Base-by-base conservation (phyloP, 1,139 yeast genomes). In the Meyerozyma smithsonii region DNA sequence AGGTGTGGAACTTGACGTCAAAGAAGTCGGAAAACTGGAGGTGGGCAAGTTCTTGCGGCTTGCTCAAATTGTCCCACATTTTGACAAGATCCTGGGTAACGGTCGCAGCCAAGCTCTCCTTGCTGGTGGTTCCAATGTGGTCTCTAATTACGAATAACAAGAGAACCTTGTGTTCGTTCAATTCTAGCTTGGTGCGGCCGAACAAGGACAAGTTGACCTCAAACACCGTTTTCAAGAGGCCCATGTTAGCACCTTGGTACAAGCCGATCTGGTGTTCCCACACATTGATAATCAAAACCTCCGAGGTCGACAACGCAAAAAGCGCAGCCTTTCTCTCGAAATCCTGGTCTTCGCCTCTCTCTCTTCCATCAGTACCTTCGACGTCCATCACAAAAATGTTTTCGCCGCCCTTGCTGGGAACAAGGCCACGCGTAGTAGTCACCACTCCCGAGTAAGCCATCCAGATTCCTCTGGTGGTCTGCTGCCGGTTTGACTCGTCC, bases 241-340 rank as follows among this genome's bases (percentile, higher is more conserved):
- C 98, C 96, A 92, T 85, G 55, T 92, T 92, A 19, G 97, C 97
- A 37, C 98, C 98, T 58, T 92, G 97, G 57, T 92, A 92, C 39
- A 94, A 71, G 4, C 98, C 98, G 41, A 92, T 90, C 59, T 92
- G 98, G 50, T 88, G 86, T 60, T 92, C 98, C 97, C 98, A 92
- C 59, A 92, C 80, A 61, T 92, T 92, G 40, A 92, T 84, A 46
- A 92, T 89, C 52, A 92, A 72, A 3, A 90, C 81, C 56, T 92
- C 98, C 14, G 95, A 81, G 0, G 97, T 90, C 6, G 97, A 80
- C 45, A 92, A 68, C 0, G 98, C 97, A 70, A 92, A 92, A 38
- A 94, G 66, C 0, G 98, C 97, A 1, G 97, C 90, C 56, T 92
- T 92, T 44, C 98, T 76, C 62, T 92, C 98, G 61, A 92, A 92